Evolutionary conservation across 441 rosid species (phyloP).

Genomic region (Dalechampia spathulata): DNA sequence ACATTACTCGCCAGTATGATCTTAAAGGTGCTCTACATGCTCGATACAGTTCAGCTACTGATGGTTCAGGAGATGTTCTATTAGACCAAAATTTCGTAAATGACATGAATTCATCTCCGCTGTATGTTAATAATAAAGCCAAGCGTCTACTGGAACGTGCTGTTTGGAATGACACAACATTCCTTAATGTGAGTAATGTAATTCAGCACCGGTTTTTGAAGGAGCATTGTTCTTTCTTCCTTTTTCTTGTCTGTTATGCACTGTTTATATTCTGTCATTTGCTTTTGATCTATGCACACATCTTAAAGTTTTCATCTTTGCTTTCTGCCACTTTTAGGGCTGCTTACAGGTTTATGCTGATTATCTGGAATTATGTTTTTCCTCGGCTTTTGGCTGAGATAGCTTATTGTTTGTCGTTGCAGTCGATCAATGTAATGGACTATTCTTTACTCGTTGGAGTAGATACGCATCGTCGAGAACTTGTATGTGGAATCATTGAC

Average conservation of each 20-base stretch:
- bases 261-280: too few relatives aligned
- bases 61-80: conserved; percentile 69
- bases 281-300: too few relatives aligned
- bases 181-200: conserved; percentile 87
- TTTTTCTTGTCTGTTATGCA: not conserved
- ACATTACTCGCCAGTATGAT: conserved; percentile 80
- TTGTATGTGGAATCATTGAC: conserved; percentile 95
- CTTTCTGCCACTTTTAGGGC: too few relatives aligned
- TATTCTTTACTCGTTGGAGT: conserved; percentile 93
- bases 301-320: too few relatives aligned
- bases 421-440: conserved; percentile 96
- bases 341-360: not conserved
- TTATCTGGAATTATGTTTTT: not conserved
- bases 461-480: conserved; percentile 56
- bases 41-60: conserved; percentile 47
- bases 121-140: conserved; percentile 70
- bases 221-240: too few relatives aligned
- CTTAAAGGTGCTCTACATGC: conserved; percentile 92
- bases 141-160: conserved; percentile 75
- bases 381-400: not conserved
- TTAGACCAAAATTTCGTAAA: conserved; percentile 92
- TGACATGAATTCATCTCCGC: conserved; percentile 87
- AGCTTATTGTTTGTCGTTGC: conserved; percentile 17
- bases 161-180: conserved; percentile 91
- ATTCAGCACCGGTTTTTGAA: too few relatives aligned